Base-by-base conservation (phyloP, 2,329 filamentous ascomycete genomes). In the Fusarium sp. region DNA sequence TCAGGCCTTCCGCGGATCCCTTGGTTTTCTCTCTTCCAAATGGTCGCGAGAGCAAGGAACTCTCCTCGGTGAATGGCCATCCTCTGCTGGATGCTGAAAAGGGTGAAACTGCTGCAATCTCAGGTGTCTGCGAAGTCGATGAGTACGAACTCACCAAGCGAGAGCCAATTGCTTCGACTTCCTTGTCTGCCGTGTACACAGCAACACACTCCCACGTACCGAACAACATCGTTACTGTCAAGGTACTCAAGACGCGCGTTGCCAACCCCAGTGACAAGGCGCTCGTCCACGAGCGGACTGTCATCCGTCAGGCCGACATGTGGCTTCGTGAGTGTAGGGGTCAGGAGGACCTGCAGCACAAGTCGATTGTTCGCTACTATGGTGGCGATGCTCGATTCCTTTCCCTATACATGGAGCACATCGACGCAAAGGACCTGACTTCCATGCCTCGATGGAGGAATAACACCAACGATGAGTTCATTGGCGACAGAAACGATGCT, bases 371-470 rank as follows among this genome's bases (percentile, higher is more conserved):
- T 64, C 85, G 85, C 28, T 83, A 90, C 59, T 89, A 90, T 66
- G 88, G 88, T 14, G 88, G 89, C 42, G 89, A 90, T 73, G 89
- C 89, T 12, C 87, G 89, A 39, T 90, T 88, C 75, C 79, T 91
- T 42, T 89, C 88, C 6, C 79, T 90, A 15, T 90, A 90, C 76
- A 90, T 91, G 89, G 89, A 90, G 77, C 87, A 90, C 67, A 84
- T 90, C 9, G 87, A 90, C 60, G 88, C 87, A 18, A 85, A 84
- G 50, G 89, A 90, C 72, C 82, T 91, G 42, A 85, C 87, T 2
- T 83, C 84, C 36, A 80, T 83, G 56, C 82, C 84, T 44, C 81
- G 84, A 14, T 90, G 88, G 89, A 86, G 88, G 30, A 84, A 81
- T 61, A 80, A 79, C 26, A 74, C 79, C 20, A 85, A 82, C 26